Evolutionary conservation across 192 early-diverging fungal genomes (phyloP).

Genomic region (Helicostylum pulchrum): DNA sequence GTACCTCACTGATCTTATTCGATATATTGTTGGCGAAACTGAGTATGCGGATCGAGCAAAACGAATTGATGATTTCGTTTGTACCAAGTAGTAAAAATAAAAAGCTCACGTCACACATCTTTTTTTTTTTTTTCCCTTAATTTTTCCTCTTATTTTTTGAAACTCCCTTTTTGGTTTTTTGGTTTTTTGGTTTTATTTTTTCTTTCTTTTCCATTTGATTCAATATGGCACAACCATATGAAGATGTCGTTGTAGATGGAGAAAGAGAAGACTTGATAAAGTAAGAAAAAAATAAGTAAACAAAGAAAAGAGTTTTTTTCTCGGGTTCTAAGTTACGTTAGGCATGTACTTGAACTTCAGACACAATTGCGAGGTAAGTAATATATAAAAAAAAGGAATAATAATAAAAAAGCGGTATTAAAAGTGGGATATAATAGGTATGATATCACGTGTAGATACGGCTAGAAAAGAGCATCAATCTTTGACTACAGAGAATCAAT

Average conservation of each 20-base stretch:
- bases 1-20: constrained; percentile 29
- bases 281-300: constrained; percentile 13
- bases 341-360: constrained; percentile 34
- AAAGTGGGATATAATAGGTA: constrained; percentile 10
- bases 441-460: constrained; percentile 34
- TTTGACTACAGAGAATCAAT: constrained; percentile 37
- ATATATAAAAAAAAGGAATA: too few relatives aligned
- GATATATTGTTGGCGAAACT: constrained; percentile 33
- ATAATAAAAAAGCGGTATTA: background rate
- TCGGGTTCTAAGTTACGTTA: constrained; percentile 1
- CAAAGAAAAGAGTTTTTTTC: background rate
- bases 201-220: background rate
- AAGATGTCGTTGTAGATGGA: constrained; percentile 2
- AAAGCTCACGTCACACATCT: background rate
- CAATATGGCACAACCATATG: background rate
- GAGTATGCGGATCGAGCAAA: constrained; percentile 22
- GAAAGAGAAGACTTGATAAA: constrained; percentile 26
- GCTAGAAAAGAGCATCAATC: constrained; percentile 36
- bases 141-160: too few relatives aligned
- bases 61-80: constrained; percentile 19
- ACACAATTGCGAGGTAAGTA: constrained; percentile 28
- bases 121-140: too few relatives aligned
- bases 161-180: background rate
- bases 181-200: background rate
- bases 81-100: background rate